Percentiles rank a stretch among this genome's conserved stretches.
These are phyloP conservation scores for Brassica balearica DNA, from an alignment of 441 rosid genomes.

Conservation along the genomic window DNA sequence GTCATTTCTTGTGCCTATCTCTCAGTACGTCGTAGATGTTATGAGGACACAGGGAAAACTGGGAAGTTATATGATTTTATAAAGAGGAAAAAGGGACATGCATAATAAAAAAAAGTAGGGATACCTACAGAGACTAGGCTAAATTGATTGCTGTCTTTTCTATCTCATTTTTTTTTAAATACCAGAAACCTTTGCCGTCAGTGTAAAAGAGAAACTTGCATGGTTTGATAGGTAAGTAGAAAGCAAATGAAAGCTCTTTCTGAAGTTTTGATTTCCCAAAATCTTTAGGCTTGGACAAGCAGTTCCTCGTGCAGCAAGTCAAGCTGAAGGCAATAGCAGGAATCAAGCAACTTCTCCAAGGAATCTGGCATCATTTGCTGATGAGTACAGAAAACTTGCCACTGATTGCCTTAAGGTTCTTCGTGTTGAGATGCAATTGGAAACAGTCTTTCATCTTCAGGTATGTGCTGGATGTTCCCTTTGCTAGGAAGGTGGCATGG, in stretches of 20 bases:
- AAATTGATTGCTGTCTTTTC: not conserved
- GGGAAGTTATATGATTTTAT: conserved; percentile 1
- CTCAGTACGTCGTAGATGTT: conserved; percentile 25
- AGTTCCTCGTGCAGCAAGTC: conserved; percentile 58
- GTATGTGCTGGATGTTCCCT: conserved; percentile 49
- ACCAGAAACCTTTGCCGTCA: too few relatives aligned
- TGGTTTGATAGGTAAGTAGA: conserved; percentile 1
- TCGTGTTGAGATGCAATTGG: conserved; percentile 98
- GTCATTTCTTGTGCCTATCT: conserved; percentile 22
- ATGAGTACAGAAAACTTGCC: conserved; percentile 93
- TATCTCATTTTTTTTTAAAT: not conserved
- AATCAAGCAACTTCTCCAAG: conserved; percentile 50
- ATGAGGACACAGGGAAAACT: conserved; percentile 20
- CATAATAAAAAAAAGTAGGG: not conserved
- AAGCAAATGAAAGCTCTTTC: conserved; percentile 20
- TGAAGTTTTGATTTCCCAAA: conserved; percentile 37
- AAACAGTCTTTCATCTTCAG: conserved; percentile 96
- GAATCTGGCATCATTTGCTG: conserved; percentile 81
- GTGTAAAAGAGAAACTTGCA: too few relatives aligned
- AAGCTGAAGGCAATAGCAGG: conserved; percentile 61
- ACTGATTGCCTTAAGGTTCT: conserved; percentile 95
- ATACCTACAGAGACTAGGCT: conserved; percentile 16
- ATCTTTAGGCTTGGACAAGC: conserved; percentile 73
- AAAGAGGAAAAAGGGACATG: conserved; percentile 13
- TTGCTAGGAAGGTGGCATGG: conserved; percentile 24